A percentile compares a stretch with the other conserved stretches of the same genome.
Evolutionary conservation across 2,329 filamentous ascomycete genomes (phyloP).

Genomic region (Penicillium sp.): DNA sequence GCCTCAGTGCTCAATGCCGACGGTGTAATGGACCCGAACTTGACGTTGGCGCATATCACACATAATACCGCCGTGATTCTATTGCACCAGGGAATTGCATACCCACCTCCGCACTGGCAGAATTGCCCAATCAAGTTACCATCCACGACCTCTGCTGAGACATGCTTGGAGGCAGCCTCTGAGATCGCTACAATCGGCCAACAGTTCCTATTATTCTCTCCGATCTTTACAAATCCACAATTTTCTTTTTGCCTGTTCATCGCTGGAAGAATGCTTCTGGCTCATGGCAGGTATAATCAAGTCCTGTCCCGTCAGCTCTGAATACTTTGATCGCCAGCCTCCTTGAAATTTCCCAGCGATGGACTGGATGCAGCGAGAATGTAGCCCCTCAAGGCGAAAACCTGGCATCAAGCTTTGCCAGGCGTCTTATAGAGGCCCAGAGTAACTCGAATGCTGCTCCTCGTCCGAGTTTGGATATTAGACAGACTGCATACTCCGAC

Average conservation of each 20-base stretch:
- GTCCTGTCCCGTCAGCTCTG: too few relatives aligned
- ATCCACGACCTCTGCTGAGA: conserved; percentile 53
- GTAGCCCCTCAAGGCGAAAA: conserved; percentile 10
- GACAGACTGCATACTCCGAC: conserved; percentile 26
- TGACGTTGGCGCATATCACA: conserved; percentile 55
- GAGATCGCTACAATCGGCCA: conserved; percentile 53
- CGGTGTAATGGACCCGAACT: conserved; percentile 52
- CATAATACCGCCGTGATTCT: conserved; percentile 58
- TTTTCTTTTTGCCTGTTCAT: conserved; percentile 55
- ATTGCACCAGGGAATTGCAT: conserved; percentile 55
- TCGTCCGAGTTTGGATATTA: conserved; percentile 20
- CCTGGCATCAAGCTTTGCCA: conserved; percentile 24
- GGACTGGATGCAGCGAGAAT: conserved; percentile 33
- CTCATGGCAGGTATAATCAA: too few relatives aligned
- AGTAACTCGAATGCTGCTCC: not conserved
- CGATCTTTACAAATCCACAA: conserved; percentile 37
- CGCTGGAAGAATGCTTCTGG: conserved; percentile 28
- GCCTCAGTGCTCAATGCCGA: conserved; percentile 31
- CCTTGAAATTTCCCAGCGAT: conserved; percentile 43
- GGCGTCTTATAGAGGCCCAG: conserved; percentile 20
- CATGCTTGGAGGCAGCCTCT: conserved; percentile 51
- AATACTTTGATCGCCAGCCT: conserved; percentile 21
- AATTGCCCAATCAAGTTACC: conserved; percentile 46
- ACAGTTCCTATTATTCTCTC: conserved; percentile 48
- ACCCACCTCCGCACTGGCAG: conserved; percentile 39